phyloP scores from a whole-genome alignment of 768 basidiomycete species.

The Lyophyllum shimeji region DNA sequence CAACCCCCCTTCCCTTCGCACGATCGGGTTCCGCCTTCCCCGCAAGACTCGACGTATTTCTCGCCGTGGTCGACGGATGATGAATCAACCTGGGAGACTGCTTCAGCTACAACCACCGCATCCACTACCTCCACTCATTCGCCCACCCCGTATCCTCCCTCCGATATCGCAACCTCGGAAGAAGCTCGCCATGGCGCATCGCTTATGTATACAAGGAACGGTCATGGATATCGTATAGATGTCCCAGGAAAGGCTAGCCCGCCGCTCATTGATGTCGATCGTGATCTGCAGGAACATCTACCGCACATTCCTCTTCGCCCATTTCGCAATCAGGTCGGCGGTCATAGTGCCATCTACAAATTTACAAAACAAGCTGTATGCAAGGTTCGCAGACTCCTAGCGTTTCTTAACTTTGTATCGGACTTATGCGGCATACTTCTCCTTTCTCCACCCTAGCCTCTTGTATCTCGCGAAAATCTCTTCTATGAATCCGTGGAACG shows the following conservation, averaged over 20 bases:
- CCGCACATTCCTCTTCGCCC: conserved; percentile 93
- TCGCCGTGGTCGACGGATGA: conserved; percentile 79
- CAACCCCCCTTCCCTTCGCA: conserved; percentile 23
- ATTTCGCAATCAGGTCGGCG: conserved; percentile 97
- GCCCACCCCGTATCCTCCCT: conserved; percentile 23
- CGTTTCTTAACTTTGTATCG: conserved; percentile 17
- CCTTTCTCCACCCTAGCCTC: conserved; percentile 57
- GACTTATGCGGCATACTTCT: conserved; percentile 18
- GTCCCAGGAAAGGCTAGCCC: conserved; percentile 2
- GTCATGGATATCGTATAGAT: conserved; percentile 1
- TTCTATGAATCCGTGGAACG: conserved; percentile 97
- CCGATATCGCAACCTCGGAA: conserved; percentile 11
- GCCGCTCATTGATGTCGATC: conserved; percentile 36
- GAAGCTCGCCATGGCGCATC: conserved; percentile 4
- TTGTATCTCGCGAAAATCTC: conserved; percentile 94
- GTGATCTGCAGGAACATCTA: conserved; percentile 52
- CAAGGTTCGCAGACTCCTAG: conserved; percentile 68
- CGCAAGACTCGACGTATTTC: conserved; percentile 32
- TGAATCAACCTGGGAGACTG: conserved; percentile 75
- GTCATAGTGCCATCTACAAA: conserved; percentile 96
- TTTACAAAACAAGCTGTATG: conserved; percentile 98
- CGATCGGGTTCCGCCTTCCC: conserved; percentile 28
- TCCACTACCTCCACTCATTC: conserved; percentile 55
- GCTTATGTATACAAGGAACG: conserved; percentile 3
- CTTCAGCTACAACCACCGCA: conserved; percentile 59